A percentile compares a stretch with the other conserved stretches of the same genome.
Evolutionary conservation across 2,329 filamentous ascomycete genomes (phyloP).

Genomic region (Fulvia fulva): DNA sequence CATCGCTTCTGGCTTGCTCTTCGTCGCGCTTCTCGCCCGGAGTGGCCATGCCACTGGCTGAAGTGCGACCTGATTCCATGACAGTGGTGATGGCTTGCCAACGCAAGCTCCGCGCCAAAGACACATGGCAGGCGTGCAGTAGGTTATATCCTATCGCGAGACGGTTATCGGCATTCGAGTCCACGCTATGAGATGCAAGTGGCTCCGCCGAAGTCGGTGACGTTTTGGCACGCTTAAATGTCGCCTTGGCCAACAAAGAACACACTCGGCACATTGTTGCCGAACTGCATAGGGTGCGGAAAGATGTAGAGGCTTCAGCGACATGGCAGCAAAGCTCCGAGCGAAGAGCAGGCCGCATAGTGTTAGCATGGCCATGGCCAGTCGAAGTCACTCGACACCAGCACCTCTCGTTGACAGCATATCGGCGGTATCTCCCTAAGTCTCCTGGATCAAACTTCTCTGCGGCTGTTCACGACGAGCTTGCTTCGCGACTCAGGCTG

Average conservation of each 20-base stretch:
- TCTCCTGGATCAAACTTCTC: too few species aligned
- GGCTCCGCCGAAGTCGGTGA: neutral
- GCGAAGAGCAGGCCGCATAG: too few species aligned
- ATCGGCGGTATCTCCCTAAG: too few species aligned
- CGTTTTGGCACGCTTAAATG: neutral
- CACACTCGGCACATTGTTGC: neutral
- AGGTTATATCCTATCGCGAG: neutral
- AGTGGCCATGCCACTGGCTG: neutral
- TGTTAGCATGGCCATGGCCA: too few species aligned
- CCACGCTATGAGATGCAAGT: neutral
- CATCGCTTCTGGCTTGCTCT: neutral
- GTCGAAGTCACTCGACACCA: too few species aligned
- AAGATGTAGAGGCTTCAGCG: too few species aligned
- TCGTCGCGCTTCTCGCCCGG: neutral
- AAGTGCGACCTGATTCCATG: neutral
- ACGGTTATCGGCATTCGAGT: neutral
- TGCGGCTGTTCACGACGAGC: too few species aligned
- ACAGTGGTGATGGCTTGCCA: neutral
- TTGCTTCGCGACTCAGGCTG: too few species aligned
- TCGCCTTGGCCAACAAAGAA: neutral
- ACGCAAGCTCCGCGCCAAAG: neutral
- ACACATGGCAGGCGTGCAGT: neutral
- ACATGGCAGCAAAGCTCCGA: too few species aligned
- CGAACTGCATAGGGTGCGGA: neutral
- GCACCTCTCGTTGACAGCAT: too few species aligned